A percentile compares a stretch with the other conserved stretches of the same genome.
Conservation (phyloP, 305 asterid species). For the Lippia alba region DNA sequence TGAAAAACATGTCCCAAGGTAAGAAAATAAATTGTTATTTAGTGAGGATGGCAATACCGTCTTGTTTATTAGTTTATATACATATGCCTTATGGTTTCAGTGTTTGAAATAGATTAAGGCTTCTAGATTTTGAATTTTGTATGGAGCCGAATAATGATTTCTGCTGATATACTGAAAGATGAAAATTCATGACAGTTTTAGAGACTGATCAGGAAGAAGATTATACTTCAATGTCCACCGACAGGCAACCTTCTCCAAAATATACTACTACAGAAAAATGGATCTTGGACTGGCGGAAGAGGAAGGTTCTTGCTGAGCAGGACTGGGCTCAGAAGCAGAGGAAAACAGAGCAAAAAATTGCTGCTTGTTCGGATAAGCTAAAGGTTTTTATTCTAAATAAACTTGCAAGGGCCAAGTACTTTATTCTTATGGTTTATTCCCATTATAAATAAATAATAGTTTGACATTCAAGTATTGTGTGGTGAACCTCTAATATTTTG, state of each 20-base stretch:
- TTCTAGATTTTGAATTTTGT: slow-evolving; percentile 21
- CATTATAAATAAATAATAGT: slow-evolving; percentile 3
- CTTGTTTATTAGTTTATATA: slow-evolving; percentile 22
- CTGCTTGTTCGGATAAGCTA: slow-evolving; percentile 72
- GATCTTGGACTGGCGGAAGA: slow-evolving; percentile 76
- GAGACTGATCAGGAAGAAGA: slow-evolving; percentile 75
- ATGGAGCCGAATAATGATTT: slow-evolving; percentile 11
- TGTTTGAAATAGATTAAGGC: slow-evolving; percentile 24
- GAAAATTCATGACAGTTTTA: slow-evolving; percentile 43
- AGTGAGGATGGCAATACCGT: slow-evolving; percentile 14
- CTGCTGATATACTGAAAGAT: slow-evolving; percentile 35
- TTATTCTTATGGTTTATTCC: slow-evolving; percentile 11
- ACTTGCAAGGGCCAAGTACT: slow-evolving; percentile 18
- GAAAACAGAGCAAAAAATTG: slow-evolving; percentile 76
- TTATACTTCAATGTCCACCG: slow-evolving; percentile 53
- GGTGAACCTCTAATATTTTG: slow-evolving; percentile 25
- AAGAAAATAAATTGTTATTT: slow-evolving; percentile 36
- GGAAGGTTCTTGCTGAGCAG: slow-evolving; percentile 65
- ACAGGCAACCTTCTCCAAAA: slow-evolving; percentile 75
- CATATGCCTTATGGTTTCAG: slow-evolving; percentile 23
- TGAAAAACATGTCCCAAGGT: slow-evolving; percentile 62
- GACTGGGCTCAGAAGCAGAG: slow-evolving; percentile 76
- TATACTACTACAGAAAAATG: slow-evolving; percentile 79
- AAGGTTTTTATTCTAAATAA: slow-evolving; percentile 62
- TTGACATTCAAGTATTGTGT: slow-evolving; percentile 24